Evolutionary conservation across 164 flowering plant genomes (phyloP), one percentile per base, ranked within the genome.

Genomic region (Vitis cinerea): DNA sequence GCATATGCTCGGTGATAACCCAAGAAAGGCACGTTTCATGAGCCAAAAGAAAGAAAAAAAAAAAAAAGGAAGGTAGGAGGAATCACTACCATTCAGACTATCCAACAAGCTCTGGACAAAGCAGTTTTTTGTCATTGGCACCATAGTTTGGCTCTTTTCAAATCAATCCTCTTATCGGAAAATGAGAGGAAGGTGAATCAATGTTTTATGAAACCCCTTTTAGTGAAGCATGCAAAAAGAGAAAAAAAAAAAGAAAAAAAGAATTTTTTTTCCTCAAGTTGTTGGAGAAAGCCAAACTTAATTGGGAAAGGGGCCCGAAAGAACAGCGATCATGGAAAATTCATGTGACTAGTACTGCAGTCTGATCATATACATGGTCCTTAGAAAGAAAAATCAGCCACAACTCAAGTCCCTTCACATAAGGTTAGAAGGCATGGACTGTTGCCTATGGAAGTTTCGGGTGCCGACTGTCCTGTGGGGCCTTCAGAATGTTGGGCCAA

Each of bases 391-490:
- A 53, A 54, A 37, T 37, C 44, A 3, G 44, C 44, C 7, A 37
- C 7, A 53, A 70, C 58, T 55, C 64, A 14, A 56, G 63, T n/a
- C 12, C 15, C 68, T 55, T 49, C 29, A n/a, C 50, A 10, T 16
- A 53, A 4, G 1, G 58, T 1, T 9, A 14, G 53, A 49, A 7
- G n/a, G 14, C 11, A 12, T 50, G 70, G 61, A 69, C 70, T 50
- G 50, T 71, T 51, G 59, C 54, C 19, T 14, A 16, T 75, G 74
- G 74, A 71, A 54, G 68, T 75, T 62, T 62, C 68, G 56, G 57
- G 17, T 37, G 55, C 65, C 65, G 63, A 50, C 65, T 63, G 71
- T 56, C 55, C 61, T 54, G 78, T 71, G 74, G 78, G 75, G 9
- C 71, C 74, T 59, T 9, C 4, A 15, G 78, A 75, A 75, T 75